Percentiles rank a stretch among this genome's conserved stretches.
phyloP scores from a whole-genome alignment of 495 filamentous ascomycete species.

The Penicillium bovifimosum region DNA sequence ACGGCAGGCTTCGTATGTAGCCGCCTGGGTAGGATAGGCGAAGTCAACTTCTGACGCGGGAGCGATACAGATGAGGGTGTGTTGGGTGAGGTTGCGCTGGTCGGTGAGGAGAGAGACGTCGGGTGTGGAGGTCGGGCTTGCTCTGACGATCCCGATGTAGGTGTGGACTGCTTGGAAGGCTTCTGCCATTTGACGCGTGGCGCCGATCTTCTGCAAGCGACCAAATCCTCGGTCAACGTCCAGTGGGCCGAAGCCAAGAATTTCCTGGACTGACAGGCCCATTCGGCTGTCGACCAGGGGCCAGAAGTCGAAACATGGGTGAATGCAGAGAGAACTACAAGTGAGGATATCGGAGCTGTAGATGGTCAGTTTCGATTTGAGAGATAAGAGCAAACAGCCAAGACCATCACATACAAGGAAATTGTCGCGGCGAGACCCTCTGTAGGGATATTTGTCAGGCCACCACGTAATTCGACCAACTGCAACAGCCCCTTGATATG shows the following conservation, averaged over 20 bases:
- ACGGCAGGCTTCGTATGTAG: slow-evolving; percentile 37
- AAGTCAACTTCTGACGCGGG: slow-evolving; percentile 17
- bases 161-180: slow-evolving; percentile 26
- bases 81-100: slow-evolving; percentile 35
- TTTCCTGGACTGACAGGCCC: slow-evolving; percentile 20
- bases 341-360: slow-evolving; percentile 36
- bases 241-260: slow-evolving; percentile 22
- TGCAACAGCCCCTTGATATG: slow-evolving; percentile 35
- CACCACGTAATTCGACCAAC: slow-evolving; percentile 34
- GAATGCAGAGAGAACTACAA: slow-evolving; percentile 21
- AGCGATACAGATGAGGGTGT: slow-evolving; percentile 28
- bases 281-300: slow-evolving; percentile 21
- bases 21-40: slow-evolving; percentile 13
- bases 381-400: background rate
- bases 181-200: slow-evolving; percentile 29
- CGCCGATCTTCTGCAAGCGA: slow-evolving; percentile 24
- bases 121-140: slow-evolving; percentile 3
- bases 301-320: slow-evolving; percentile 34
- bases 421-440: slow-evolving; percentile 30
- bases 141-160: slow-evolving; percentile 28
- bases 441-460: slow-evolving; percentile 28
- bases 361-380: background rate
- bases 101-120: slow-evolving; percentile 31
- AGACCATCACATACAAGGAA: slow-evolving; percentile 28
- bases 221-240: slow-evolving; percentile 26